Evolutionary conservation across 352 stramenopile species (phyloP).

Genomic region (Phytophthora megakarya): DNA sequence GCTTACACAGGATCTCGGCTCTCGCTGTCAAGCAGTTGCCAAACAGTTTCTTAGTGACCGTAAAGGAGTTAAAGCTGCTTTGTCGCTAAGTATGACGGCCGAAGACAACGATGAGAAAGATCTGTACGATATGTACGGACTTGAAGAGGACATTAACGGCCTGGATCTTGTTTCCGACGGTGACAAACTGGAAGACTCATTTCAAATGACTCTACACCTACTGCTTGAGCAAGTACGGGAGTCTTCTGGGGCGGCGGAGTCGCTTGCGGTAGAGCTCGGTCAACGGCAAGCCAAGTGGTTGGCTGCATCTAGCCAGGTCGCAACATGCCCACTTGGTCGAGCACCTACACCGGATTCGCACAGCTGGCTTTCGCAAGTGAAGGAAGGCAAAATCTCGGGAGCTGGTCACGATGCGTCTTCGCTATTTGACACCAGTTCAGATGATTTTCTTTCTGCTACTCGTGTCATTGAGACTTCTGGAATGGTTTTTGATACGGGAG

Average conservation of each 20-base stretch:
- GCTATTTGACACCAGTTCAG: slow-evolving; percentile 20
- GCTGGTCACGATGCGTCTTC: slow-evolving; percentile 58
- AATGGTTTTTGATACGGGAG: slow-evolving; percentile 51
- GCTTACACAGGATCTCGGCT: slow-evolving; percentile 54
- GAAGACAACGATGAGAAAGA: slow-evolving; percentile 18
- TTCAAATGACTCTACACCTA: slow-evolving; percentile 24
- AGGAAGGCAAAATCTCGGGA: slow-evolving; percentile 80
- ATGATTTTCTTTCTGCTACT: slow-evolving; percentile 39
- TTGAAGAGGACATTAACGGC: slow-evolving; percentile 26
- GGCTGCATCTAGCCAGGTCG: slow-evolving; percentile 70
- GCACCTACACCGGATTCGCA: slow-evolving; percentile 62
- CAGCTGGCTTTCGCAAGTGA: slow-evolving; percentile 77
- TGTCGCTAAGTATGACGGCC: slow-evolving; percentile 6
- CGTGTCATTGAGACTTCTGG: slow-evolving; percentile 42
- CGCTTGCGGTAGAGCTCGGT: slow-evolving; percentile 32
- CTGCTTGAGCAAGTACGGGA: slow-evolving; percentile 38
- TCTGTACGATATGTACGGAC: slow-evolving; percentile 20
- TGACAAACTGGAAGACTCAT: slow-evolving; percentile 39
- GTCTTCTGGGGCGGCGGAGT: slow-evolving; percentile 31
- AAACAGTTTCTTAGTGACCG: slow-evolving; percentile 40
- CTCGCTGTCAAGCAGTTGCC: slow-evolving; percentile 40
- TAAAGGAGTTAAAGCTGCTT: slow-evolving; percentile 21
- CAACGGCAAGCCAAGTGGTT: slow-evolving; percentile 69
- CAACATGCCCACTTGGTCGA: slow-evolving; percentile 57
- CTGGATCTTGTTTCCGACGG: slow-evolving; percentile 25